Evolutionary conservation across 306 rosid species (phyloP), one percentile per base, ranked within the genome.

Genomic region (Prunus armeniaca): DNA sequence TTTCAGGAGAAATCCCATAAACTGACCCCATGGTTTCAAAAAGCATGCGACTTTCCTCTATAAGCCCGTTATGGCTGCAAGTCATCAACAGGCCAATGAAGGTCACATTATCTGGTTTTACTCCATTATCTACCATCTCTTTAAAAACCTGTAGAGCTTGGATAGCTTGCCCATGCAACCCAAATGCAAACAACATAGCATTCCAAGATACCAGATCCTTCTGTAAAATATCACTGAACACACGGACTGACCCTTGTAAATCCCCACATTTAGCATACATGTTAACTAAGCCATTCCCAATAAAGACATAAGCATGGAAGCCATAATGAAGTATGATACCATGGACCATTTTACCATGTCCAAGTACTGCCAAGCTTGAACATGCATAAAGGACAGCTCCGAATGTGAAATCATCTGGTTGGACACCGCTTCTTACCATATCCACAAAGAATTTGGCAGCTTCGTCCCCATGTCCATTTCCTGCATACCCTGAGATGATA

Each of bases 261-360:
- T 90, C 91, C 69, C 97, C 96, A 71, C 93, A 87, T 75, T 90
- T 87, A 64, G 94, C 93, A 76, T 93, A 93, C 97, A 89, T 90
- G 82, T 86, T 93, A 72, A 90, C 85, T 76, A 93, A 82, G 51
- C 97, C 86, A 71, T 93, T 91, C 49, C 87, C 95, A 24, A 90
- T 88, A 79, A 82, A 91, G 10, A 78, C 71, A 63, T 83, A 65
- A 27, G 78, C 78, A 72, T 83, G 85, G 65, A 88, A 84, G 69
- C 94, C 93, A 22, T 25, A 51, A 24, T 63, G 89, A 55, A 89
- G 71, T 38, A 88, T 52, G 76, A 81, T 67, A 54, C 75, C 82
- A 78, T 93, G 96, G 66, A 93, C 76, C 94, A 87, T 86, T 78
- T 87, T 81, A 60, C 94, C 98, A 9, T 82, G 79, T 65, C 63